phyloP scores from a whole-genome alignment of 768 basidiomycete species.

The Hygrophorus russula region DNA sequence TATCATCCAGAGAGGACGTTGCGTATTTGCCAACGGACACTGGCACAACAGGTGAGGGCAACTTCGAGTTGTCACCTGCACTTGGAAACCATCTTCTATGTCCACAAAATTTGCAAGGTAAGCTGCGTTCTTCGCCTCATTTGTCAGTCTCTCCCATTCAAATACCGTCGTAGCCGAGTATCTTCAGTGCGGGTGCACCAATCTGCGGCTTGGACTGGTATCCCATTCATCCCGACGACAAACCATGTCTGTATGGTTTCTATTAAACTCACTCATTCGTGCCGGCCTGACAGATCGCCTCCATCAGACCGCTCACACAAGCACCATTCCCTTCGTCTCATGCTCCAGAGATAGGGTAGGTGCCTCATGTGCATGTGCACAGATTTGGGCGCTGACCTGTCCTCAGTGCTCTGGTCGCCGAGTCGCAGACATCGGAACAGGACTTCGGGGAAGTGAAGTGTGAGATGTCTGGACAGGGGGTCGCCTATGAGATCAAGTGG shows the following conservation, averaged over 20 bases:
- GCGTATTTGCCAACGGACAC: slow-evolving; percentile 49
- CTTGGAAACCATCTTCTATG: slow-evolving; percentile 50
- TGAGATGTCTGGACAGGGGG: slow-evolving; percentile 76
- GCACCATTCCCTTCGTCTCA: slow-evolving; percentile 67
- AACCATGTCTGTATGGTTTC: slow-evolving; percentile 30
- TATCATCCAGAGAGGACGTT: slow-evolving; percentile 35
- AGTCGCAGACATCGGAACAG: too few species aligned
- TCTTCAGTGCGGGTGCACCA: slow-evolving; percentile 82
- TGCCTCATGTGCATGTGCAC: slow-evolving; percentile 53
- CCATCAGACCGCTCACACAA: slow-evolving; percentile 37
- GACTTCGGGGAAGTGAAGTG: slow-evolving; percentile 50
- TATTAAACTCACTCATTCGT: neutral
- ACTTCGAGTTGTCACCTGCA: slow-evolving; percentile 45
- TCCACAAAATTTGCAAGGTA: slow-evolving; percentile 51
- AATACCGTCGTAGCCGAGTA: slow-evolving; percentile 33
- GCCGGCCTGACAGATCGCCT: neutral
- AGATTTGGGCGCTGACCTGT: slow-evolving; percentile 58
- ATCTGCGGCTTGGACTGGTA: slow-evolving; percentile 95
- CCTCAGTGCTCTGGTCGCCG: neutral
- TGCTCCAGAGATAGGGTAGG: slow-evolving; percentile 53
- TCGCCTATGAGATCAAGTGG: slow-evolving; percentile 79
- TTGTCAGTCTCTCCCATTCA: slow-evolving; percentile 1
- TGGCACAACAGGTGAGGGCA: slow-evolving; percentile 37
- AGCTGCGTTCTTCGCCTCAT: slow-evolving; percentile 11
- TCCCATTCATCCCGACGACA: slow-evolving; percentile 56